A percentile compares a stretch with the other conserved stretches of the same genome.
These are phyloP conservation scores for Lonicera japonica DNA, from an alignment of 129 eudicot genomes.

Conservation along the genomic window DNA sequence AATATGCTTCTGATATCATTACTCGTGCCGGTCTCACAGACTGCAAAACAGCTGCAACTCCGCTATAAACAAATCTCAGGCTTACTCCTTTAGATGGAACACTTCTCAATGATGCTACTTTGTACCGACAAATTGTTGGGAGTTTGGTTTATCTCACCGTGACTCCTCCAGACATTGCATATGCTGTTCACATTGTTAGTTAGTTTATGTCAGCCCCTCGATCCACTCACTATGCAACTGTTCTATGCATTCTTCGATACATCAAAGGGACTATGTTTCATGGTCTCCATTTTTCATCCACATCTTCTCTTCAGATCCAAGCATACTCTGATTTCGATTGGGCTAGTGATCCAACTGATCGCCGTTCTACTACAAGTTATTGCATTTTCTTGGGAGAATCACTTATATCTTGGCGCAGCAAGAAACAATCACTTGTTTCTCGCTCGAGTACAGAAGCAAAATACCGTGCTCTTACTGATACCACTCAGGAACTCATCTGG, in stretches of 20 bases:
- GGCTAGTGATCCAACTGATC: background rate
- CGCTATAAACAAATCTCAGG: background rate
- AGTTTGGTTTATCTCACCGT: background rate
- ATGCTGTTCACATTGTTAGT: background rate
- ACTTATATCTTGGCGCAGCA: background rate
- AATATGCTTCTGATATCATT: background rate
- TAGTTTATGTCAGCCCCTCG: background rate
- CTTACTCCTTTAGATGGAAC: background rate
- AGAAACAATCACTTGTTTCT: background rate
- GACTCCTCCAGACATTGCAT: constrained; percentile 3
- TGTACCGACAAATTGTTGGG: background rate
- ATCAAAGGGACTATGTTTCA: constrained; percentile 3
- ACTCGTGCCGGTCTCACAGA: background rate
- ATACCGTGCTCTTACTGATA: background rate
- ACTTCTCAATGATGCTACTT: background rate
- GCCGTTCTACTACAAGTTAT: background rate
- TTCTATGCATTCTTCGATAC: background rate
- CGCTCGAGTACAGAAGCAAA: background rate
- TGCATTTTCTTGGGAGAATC: background rate
- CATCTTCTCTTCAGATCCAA: background rate
- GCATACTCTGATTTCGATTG: background rate
- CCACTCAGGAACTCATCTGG: background rate
- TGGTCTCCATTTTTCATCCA: background rate
- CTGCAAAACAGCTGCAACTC: background rate
- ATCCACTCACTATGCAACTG: background rate